Evolutionary conservation across 176 grass and related monocot species (phyloP).

Genomic region (Oryza australiensis): DNA sequence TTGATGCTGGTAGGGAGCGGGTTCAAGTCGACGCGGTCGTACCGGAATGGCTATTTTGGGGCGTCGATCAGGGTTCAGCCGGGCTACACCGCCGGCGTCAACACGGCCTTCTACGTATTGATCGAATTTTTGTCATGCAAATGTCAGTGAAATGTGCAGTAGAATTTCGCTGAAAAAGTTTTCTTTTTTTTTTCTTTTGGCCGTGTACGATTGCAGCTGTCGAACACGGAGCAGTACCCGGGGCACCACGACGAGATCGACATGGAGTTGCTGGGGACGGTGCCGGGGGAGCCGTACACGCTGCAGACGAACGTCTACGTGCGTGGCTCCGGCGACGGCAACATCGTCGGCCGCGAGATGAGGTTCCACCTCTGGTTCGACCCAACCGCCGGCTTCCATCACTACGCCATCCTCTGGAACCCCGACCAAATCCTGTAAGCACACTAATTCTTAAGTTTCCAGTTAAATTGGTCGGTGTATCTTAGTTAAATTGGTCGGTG

Average conservation of each 20-base stretch:
- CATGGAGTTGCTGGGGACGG: slow-evolving; percentile 69
- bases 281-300: slow-evolving; percentile 53
- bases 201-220: not conserved
- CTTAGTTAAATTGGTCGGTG: too few relatives aligned
- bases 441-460: too few relatives aligned
- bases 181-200: not conserved
- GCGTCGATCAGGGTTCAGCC: slow-evolving; percentile 61
- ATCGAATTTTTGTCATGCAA: not conserved
- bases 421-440: slow-evolving; percentile 34
- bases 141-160: too few relatives aligned
- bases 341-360: slow-evolving; percentile 59
- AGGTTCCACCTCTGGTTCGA: slow-evolving; percentile 70
- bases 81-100: slow-evolving; percentile 82
- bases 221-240: slow-evolving; percentile 63
- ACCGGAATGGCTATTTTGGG: slow-evolving; percentile 58
- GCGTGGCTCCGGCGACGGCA: slow-evolving; percentile 60
- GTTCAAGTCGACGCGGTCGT: slow-evolving; percentile 61
- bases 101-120: slow-evolving; percentile 62
- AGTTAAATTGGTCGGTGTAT: not conserved
- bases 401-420: slow-evolving; percentile 48
- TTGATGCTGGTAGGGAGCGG: slow-evolving; percentile 44
- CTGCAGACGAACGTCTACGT: slow-evolving; percentile 81
- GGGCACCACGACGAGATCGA: slow-evolving; percentile 73
- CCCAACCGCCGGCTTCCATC: slow-evolving; percentile 42
- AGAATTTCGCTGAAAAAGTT: not conserved